Conservation (phyloP, 1,284 basidiomycete genomes). For the Melampsora americana region DNA sequence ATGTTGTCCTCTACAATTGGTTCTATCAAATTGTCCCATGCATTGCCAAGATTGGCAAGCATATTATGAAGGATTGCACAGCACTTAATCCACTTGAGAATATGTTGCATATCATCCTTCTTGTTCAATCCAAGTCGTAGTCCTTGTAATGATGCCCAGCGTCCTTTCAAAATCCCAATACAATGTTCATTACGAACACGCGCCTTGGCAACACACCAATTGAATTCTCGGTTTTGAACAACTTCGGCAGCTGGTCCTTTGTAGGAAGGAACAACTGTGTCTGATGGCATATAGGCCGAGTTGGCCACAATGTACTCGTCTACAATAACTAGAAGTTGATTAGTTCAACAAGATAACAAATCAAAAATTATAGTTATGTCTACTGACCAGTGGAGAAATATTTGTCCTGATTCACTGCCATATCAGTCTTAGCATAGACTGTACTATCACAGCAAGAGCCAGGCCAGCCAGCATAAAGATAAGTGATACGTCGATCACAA, state of each 20-base stretch:
- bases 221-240: slow-evolving; percentile 2
- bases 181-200: slow-evolving; percentile 20
- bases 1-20: no score
- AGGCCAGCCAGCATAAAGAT: slow-evolving; percentile 20
- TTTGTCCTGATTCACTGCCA: background rate
- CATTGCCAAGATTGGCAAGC: slow-evolving; percentile 3
- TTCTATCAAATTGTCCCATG: slow-evolving; percentile 11
- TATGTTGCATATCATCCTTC: slow-evolving; percentile 1
- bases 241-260: slow-evolving; percentile 16
- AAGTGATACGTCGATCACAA: slow-evolving; percentile 19
- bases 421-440: slow-evolving; percentile 1
- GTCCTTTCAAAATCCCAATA: slow-evolving; percentile 22
- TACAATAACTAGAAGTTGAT: background rate
- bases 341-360: background rate
- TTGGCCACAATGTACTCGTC: slow-evolving; percentile 19
- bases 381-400: background rate
- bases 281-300: slow-evolving; percentile 4
- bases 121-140: slow-evolving; percentile 1
- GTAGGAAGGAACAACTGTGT: slow-evolving; percentile 5
- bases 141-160: slow-evolving; percentile 7
- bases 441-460: slow-evolving; percentile 10
- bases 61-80: slow-evolving; percentile 23
- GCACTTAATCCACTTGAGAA: slow-evolving; percentile 12
- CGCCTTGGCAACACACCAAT: slow-evolving; percentile 13
- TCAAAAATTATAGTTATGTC: slow-evolving; percentile 4